Conservation (phyloP, 306 rosid species). For the Arachis stenosperma region DNA sequence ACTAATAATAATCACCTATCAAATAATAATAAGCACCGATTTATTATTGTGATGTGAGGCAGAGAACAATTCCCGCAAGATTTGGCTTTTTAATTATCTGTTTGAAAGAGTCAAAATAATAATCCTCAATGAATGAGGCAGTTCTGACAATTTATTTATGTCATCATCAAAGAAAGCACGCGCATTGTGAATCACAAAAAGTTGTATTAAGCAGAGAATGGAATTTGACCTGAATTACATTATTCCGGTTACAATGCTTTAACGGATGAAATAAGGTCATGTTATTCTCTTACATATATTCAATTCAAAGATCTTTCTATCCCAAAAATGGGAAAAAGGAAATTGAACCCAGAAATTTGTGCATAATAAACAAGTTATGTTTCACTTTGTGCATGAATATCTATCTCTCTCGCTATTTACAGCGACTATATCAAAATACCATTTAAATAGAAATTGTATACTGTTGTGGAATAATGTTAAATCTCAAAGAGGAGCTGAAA, state of each 20-base stretch:
- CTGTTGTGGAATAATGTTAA: too few species aligned
- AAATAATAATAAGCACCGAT: conserved; percentile 17
- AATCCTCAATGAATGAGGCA: conserved; percentile 36
- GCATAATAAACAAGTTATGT: not conserved
- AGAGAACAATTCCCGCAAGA: conserved; percentile 35
- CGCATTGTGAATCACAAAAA: conserved; percentile 42
- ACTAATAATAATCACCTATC: not conserved
- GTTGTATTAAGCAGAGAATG: not conserved
- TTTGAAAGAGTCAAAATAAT: conserved; percentile 45
- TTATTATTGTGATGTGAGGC: conserved; percentile 14
- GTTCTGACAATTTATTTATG: conserved; percentile 43
- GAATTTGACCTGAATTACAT: not conserved
- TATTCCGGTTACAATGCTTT: not conserved
- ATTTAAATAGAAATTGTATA: too few species aligned
- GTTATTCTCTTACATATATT: too few species aligned
- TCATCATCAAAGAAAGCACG: conserved; percentile 55
- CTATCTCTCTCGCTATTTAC: too few species aligned
- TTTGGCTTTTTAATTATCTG: conserved; percentile 25
- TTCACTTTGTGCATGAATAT: not conserved
- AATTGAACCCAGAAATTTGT: not conserved
- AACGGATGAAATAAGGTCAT: not conserved
- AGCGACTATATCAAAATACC: too few species aligned
- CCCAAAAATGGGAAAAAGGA: not conserved
- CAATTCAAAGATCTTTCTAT: not conserved
- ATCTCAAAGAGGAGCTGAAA: too few species aligned